Evolutionary conservation across 176 grass and related monocot species (phyloP).

Genomic region (Luzula sylvatica): DNA sequence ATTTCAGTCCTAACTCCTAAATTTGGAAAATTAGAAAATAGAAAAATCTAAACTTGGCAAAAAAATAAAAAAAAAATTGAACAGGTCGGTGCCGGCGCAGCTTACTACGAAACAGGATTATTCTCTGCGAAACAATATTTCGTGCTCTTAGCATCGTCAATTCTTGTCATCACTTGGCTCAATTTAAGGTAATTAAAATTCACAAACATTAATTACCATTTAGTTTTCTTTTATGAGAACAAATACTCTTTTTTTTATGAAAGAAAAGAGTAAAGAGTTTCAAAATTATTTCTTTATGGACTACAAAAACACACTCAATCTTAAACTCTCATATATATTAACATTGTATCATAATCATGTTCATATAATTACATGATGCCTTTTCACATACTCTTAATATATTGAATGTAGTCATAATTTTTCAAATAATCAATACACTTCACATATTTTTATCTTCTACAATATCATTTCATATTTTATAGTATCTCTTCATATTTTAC

Average conservation of each 20-base stretch:
- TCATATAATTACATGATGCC: too few relatives aligned
- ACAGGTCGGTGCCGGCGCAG: constrained; percentile 55
- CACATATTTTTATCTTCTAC: too few relatives aligned
- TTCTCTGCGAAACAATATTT: constrained; percentile 56
- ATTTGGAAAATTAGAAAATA: not conserved
- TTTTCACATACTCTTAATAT: too few relatives aligned
- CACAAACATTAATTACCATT: constrained; percentile 1
- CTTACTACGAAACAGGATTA: constrained; percentile 49
- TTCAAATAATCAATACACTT: too few relatives aligned
- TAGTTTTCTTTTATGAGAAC: not conserved
- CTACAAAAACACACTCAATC: too few relatives aligned
- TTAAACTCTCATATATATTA: too few relatives aligned
- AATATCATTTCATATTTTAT: too few relatives aligned
- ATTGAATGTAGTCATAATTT: too few relatives aligned
- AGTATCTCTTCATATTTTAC: too few relatives aligned
- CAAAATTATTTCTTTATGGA: too few relatives aligned
- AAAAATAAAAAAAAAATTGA: not conserved
- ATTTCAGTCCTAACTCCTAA: not conserved
- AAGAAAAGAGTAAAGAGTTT: not conserved
- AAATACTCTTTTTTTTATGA: not conserved
- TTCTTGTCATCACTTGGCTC: constrained; percentile 87
- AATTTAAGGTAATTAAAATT: constrained; percentile 52
- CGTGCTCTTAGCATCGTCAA: constrained; percentile 38
- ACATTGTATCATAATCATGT: too few relatives aligned
- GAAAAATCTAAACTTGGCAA: not conserved